Evolutionary conservation across 2,329 filamentous ascomycete genomes (phyloP).

Genomic region (Ophiostoma fasciatum): DNA sequence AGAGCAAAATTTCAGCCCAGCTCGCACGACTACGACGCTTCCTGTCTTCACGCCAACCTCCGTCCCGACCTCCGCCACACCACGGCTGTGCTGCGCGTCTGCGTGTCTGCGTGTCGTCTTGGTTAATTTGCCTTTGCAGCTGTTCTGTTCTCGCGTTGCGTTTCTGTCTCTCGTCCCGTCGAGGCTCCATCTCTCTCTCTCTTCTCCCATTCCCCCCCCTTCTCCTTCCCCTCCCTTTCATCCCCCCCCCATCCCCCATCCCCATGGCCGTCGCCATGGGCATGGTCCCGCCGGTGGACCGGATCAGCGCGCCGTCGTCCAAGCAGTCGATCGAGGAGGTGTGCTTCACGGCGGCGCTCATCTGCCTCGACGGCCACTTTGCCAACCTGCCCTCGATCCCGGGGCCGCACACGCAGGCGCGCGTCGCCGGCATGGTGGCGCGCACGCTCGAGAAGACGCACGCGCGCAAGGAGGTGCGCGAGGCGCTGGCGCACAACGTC

Average conservation of each 20-base stretch:
- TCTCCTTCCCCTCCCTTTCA: background rate
- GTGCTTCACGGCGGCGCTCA: constrained; percentile 43
- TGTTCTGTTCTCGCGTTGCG: no score
- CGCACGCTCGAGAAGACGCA: constrained; percentile 51
- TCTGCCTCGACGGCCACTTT: constrained; percentile 48
- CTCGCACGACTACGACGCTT: no score
- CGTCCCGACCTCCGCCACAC: no score
- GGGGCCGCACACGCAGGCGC: constrained; percentile 38
- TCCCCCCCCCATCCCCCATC: background rate
- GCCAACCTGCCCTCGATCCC: constrained; percentile 37
- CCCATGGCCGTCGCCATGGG: constrained; percentile 9
- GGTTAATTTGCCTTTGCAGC: no score
- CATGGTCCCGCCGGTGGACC: constrained; percentile 12
- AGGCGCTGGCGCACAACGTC: constrained; percentile 46
- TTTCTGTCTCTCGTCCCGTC: no score
- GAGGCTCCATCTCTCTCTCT: no score
- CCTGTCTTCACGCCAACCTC: no score
- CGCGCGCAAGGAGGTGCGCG: constrained; percentile 44
- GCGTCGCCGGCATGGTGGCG: constrained; percentile 41
- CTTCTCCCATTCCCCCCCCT: no score
- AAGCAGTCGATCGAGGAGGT: constrained; percentile 46
- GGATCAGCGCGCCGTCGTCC: constrained; percentile 12
- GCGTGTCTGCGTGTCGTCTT: no score
- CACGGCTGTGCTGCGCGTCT: no score
- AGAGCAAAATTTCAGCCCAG: no score